These are phyloP conservation scores for Castanospermum australe DNA, from an alignment of 306 rosid genomes.

Conservation along the genomic window DNA sequence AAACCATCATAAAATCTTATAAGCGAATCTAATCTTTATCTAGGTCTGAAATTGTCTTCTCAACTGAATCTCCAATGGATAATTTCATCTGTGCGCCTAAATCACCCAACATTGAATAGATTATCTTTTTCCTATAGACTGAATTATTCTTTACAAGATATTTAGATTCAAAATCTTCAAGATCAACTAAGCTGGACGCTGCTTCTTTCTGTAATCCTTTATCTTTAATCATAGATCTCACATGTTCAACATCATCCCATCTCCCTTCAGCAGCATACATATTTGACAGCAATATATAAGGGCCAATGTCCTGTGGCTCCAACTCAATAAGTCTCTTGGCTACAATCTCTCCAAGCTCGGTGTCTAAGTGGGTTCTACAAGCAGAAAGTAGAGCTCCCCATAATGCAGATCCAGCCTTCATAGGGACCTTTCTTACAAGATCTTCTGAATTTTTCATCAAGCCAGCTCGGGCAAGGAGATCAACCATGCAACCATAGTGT, in stretches of 20 bases:
- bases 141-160: slow-evolving; percentile 24
- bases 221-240: slow-evolving; percentile 55
- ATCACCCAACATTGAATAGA: slow-evolving; percentile 58
- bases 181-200: slow-evolving; percentile 49
- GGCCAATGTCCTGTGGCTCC: slow-evolving; percentile 61
- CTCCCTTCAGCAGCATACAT: slow-evolving; percentile 61
- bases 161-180: slow-evolving; percentile 44
- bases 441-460: slow-evolving; percentile 51
- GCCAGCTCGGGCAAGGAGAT: slow-evolving; percentile 73
- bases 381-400: slow-evolving; percentile 80
- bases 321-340: slow-evolving; percentile 62
- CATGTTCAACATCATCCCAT: slow-evolving; percentile 69
- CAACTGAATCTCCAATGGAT: slow-evolving; percentile 20
- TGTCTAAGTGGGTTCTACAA: slow-evolving; percentile 54
- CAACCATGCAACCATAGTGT: slow-evolving; percentile 78
- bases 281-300: slow-evolving; percentile 60
- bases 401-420: slow-evolving; percentile 54
- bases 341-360: slow-evolving; percentile 53
- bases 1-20: not conserved
- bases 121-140: slow-evolving; percentile 43
- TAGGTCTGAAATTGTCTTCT: not conserved
- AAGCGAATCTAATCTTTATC: not conserved
- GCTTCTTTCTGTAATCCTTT: slow-evolving; percentile 51
- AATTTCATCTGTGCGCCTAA: slow-evolving; percentile 48
- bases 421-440: slow-evolving; percentile 45